Conservation (phyloP, 805 yeast genomes). For the Metschnikowia hibisci region DNA sequence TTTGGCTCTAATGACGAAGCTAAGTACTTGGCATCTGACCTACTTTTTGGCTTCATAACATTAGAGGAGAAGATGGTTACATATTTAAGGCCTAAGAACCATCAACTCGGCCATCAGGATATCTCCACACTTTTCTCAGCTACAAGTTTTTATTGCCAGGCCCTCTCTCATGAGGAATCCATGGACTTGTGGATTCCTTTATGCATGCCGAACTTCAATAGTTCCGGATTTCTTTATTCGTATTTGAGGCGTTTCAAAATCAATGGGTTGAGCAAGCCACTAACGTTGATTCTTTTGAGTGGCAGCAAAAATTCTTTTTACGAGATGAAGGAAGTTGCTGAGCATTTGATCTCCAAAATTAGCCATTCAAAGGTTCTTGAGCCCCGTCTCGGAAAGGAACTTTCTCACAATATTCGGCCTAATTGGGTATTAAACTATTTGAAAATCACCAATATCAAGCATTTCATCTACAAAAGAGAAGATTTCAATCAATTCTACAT, state of each 20-base stretch:
- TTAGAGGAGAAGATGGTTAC: constrained; percentile 60
- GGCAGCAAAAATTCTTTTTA: constrained; percentile 78
- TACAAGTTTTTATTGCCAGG: constrained; percentile 45
- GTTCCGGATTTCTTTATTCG: constrained; percentile 81
- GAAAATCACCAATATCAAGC: constrained; percentile 49
- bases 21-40: constrained; percentile 32
- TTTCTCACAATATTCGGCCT: constrained; percentile 10
- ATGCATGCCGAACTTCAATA: constrained; percentile 86
- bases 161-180: constrained; percentile 32
- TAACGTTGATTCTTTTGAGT: constrained; percentile 48
- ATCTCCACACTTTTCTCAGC: constrained; percentile 69
- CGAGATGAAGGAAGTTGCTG: constrained; percentile 61
- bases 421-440: constrained; percentile 18
- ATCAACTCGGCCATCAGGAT: constrained; percentile 78
- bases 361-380: constrained; percentile 21
- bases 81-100: constrained; percentile 71
- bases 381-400: constrained; percentile 23
- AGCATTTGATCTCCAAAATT: constrained; percentile 41
- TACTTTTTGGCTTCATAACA: constrained; percentile 73
- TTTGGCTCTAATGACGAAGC: constrained; percentile 11
- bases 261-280: constrained; percentile 17
- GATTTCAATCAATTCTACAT: constrained; percentile 61
- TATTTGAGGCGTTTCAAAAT: constrained; percentile 51
- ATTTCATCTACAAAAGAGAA: constrained; percentile 76
- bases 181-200: constrained; percentile 93